Conservation (phyloP, 2,329 filamentous ascomycete genomes). For the Cladosporium phlei region DNA sequence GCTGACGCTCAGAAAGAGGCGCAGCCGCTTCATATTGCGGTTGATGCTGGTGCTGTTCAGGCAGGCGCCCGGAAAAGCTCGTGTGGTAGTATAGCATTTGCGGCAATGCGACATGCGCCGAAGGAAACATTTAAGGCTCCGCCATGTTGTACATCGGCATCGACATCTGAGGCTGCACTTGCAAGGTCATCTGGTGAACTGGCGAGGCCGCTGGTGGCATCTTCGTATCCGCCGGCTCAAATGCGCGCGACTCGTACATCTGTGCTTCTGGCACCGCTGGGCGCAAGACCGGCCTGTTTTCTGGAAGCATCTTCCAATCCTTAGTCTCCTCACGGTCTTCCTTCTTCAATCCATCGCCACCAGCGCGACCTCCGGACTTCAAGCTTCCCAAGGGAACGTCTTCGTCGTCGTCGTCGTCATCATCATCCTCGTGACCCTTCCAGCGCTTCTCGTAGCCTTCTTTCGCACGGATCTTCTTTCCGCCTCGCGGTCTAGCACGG, state of each 20-base stretch:
- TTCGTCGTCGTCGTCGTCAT: constrained; percentile 14
- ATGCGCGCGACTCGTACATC: too few species aligned
- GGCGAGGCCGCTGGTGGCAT: background rate
- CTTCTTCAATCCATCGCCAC: constrained; percentile 2
- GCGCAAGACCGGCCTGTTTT: too few species aligned
- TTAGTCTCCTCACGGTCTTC: constrained; percentile 3
- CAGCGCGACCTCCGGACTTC: background rate
- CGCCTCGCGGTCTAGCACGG: background rate
- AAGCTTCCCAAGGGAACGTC: background rate
- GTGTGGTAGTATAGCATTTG: too few species aligned
- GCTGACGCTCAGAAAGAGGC: too few species aligned
- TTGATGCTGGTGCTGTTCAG: too few species aligned
- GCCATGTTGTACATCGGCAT: too few species aligned
- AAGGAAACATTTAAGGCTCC: too few species aligned
- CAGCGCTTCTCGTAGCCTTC: constrained; percentile 23
- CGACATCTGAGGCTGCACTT: background rate
- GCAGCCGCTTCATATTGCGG: too few species aligned
- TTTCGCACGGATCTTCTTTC: constrained; percentile 3
- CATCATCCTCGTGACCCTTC: constrained; percentile 11
- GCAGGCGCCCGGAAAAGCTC: too few species aligned
- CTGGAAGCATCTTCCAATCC: constrained; percentile 4
- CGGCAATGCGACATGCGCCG: too few species aligned
- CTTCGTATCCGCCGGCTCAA: background rate
- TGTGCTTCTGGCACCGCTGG: too few species aligned
- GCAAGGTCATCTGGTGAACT: background rate